These are phyloP conservation scores for Yarrowia sp. DNA, from an alignment of 805 yeast genomes.

Conservation along the genomic window DNA sequence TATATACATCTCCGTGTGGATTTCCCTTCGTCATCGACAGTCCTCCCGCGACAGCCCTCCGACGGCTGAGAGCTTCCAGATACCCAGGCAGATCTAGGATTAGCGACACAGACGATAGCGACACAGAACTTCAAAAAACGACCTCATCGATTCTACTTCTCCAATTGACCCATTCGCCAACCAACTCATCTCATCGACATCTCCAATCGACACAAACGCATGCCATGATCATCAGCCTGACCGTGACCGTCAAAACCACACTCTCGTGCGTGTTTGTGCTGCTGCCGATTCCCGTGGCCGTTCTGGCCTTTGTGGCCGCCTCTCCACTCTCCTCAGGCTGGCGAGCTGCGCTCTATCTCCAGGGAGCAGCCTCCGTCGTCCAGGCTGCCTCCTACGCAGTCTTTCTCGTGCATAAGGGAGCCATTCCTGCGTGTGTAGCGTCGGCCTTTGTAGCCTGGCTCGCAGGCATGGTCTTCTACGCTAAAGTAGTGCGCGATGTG, in stretches of 20 bases:
- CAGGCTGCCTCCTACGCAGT: slow-evolving; percentile 2
- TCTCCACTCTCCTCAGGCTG: background rate
- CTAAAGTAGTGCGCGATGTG: slow-evolving; percentile 2
- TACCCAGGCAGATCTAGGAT: no score
- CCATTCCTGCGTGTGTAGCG: background rate
- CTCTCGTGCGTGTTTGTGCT: background rate
- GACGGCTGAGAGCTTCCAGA: background rate
- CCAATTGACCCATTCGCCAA: background rate
- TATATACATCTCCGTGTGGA: slow-evolving; percentile 2
- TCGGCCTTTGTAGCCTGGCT: slow-evolving; percentile 12
- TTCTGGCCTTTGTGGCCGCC: slow-evolving; percentile 1
- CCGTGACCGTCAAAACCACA: background rate
- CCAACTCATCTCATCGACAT: no score
- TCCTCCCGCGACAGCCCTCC: background rate
- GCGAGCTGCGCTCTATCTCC: background rate
- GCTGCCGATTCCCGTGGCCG: slow-evolving; percentile 6
- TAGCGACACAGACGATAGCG: background rate
- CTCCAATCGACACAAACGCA: background rate
- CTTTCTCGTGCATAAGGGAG: background rate
- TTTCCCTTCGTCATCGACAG: background rate
- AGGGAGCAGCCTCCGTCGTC: background rate
- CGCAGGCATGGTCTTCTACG: background rate
- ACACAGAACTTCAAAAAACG: background rate
- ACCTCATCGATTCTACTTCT: background rate
- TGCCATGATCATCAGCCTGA: slow-evolving; percentile 16